Conservation (phyloP, 176 grass and related monocot species). For the Aegilops sharonensis region DNA sequence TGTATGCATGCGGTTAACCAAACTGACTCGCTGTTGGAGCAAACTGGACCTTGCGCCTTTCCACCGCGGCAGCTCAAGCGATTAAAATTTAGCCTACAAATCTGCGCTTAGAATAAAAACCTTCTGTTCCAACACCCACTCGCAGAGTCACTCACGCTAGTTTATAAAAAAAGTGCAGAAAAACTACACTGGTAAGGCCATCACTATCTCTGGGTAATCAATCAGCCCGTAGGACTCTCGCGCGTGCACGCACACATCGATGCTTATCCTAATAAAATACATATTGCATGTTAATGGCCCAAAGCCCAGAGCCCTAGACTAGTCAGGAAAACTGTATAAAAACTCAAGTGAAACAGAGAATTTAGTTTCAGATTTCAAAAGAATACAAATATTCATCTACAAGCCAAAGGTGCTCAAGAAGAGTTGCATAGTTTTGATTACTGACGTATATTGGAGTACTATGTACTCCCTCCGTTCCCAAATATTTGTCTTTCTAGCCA, state of each 20-base stretch:
- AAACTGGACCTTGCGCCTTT: constrained; percentile 30
- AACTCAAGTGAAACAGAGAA: not conserved
- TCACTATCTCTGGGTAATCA: constrained; percentile 20
- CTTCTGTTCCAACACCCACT: constrained; percentile 11
- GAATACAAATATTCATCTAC: constrained; percentile 14
- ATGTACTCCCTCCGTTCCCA: too few relatives aligned
- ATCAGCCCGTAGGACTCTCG: not conserved
- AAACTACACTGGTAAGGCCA: not conserved
- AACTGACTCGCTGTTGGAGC: constrained; percentile 14
- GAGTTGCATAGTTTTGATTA: not conserved
- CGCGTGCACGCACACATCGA: not conserved
- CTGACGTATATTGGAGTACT: not conserved
- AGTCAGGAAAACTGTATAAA: not conserved
- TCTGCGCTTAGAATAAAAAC: constrained; percentile 17
- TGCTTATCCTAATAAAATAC: not conserved
- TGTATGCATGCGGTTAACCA: not conserved
- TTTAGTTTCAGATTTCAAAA: constrained; percentile 20
- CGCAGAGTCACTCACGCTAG: constrained; percentile 32
- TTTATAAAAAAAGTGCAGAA: constrained; percentile 22
- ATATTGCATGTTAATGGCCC: not conserved
- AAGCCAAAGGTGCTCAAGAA: not conserved
- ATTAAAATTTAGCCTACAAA: constrained; percentile 39
- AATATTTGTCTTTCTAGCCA: too few relatives aligned
- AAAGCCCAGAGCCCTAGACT: not conserved
- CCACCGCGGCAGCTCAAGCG: constrained; percentile 26